Evolutionary conservation across 225 moss, liverwort and hornwort species (phyloP).

Genomic region (Bryoerythrophyllum caledonicum): DNA sequence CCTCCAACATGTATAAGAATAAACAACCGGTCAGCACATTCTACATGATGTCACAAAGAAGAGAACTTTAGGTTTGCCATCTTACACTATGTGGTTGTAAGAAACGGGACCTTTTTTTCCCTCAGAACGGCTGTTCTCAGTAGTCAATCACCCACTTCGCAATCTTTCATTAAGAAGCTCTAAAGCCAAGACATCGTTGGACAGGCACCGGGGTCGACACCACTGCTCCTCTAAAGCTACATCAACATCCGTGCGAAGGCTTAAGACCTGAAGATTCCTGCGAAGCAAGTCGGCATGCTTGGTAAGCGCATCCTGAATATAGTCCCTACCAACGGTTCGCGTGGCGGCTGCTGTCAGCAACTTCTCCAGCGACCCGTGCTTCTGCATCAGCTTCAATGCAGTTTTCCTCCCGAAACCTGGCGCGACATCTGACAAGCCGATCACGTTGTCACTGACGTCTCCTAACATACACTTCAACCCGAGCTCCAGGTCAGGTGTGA

Average conservation of each 20-base stretch:
- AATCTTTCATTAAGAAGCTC: constrained; percentile 52
- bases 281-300: constrained; percentile 57
- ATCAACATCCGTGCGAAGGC: constrained; percentile 61
- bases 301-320: constrained; percentile 80
- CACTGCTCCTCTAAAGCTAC: constrained; percentile 66
- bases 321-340: constrained; percentile 82
- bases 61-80: background rate
- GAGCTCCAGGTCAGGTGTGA: constrained; percentile 72
- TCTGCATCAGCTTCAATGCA: constrained; percentile 91
- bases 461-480: constrained; percentile 93
- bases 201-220: constrained; percentile 58
- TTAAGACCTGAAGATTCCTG: constrained; percentile 76
- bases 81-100: background rate
- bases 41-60: background rate
- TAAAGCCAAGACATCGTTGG: constrained; percentile 59
- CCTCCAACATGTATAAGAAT: background rate
- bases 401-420: constrained; percentile 87
- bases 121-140: constrained; percentile 1
- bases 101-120: background rate
- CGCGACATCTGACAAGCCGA: constrained; percentile 66
- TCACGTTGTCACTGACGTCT: constrained; percentile 77
- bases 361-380: constrained; percentile 79
- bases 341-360: constrained; percentile 62
- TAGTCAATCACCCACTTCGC: constrained; percentile 23
- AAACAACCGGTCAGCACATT: background rate